Conservation (phyloP, 2,329 filamentous ascomycete genomes). For the Alternaria metachromatica region DNA sequence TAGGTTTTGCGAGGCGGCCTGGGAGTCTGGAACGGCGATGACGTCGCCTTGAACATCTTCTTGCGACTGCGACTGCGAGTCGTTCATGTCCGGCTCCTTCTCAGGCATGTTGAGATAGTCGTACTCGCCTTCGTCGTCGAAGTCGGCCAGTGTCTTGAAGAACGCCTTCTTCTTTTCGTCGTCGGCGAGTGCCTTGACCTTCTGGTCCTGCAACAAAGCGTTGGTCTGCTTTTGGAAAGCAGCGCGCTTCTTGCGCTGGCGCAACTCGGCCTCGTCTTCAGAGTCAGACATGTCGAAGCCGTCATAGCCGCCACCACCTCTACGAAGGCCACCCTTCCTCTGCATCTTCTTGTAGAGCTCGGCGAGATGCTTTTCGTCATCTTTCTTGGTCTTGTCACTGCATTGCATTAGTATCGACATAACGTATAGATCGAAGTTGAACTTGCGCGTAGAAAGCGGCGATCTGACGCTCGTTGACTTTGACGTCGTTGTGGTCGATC, state of each 20-base stretch:
- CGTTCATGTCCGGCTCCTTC: slow-evolving; percentile 31
- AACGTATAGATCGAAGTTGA: not conserved
- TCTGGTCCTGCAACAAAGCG: slow-evolving; percentile 85
- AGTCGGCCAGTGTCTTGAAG: slow-evolving; percentile 86
- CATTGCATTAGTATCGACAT: slow-evolving; percentile 18
- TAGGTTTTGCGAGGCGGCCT: slow-evolving; percentile 27
- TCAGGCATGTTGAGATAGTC: slow-evolving; percentile 70
- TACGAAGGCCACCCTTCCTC: slow-evolving; percentile 78
- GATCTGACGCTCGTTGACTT: slow-evolving; percentile 79
- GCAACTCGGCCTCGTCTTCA: slow-evolving; percentile 82
- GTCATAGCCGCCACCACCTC: slow-evolving; percentile 71
- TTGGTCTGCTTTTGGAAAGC: slow-evolving; percentile 93
- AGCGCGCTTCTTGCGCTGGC: slow-evolving; percentile 79
- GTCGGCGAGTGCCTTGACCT: slow-evolving; percentile 86
- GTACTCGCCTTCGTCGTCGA: slow-evolving; percentile 72
- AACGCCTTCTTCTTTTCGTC: slow-evolving; percentile 91
- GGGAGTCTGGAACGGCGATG: slow-evolving; percentile 48
- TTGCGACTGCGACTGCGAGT: slow-evolving; percentile 32
- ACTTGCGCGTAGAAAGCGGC: slow-evolving; percentile 90
- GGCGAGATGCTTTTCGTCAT: slow-evolving; percentile 71
- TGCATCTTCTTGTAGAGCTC: slow-evolving; percentile 66
- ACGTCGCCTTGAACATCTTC: slow-evolving; percentile 18
- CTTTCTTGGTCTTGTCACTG: slow-evolving; percentile 78
- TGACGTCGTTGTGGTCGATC: slow-evolving; percentile 81
- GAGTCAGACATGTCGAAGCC: slow-evolving; percentile 82